Evolutionary conservation across 164 flowering plant genomes (phyloP), one percentile per base, ranked within the genome.

Genomic region (Umbellularia californica): DNA sequence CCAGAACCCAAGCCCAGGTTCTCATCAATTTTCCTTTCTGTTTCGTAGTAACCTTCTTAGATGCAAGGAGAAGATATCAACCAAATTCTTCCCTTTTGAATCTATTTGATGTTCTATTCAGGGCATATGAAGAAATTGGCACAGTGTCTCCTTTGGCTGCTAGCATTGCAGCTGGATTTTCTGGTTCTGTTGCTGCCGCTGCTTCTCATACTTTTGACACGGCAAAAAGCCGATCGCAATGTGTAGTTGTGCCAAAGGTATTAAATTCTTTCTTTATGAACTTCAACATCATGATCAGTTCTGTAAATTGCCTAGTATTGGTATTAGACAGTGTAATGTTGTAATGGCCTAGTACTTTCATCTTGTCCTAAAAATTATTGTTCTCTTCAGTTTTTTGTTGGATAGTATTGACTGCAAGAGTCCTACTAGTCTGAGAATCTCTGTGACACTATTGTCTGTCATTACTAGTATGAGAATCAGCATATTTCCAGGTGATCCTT

Each of bases 171-270:
- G 99, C 99, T 75, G 97, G 95, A 70, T 72, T 93, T 83, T 92
- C 97, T 65, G 97, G 94, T 73, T 78, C 92, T 41, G 20, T 93
- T 70, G 99, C 97, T 82, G 97, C 99, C 64, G 94, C 93, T 78
- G 94, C 89, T 77, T 95, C 99, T 79, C 97, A 95, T 84, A 58
- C 87, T 81, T 93, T 93, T 81, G 99, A 95, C 87, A 95, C 97
- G 25, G 90, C 97, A 4, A 91, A 75, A 85, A 77, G 80, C 72
- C 90, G 97, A 77, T 84, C 95, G n/a, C 93, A 91, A 55, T 90
- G 94, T 78, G 78, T 70, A 51, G 91, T 95, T 75, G 58, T 90
- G 41, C 97, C 99, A 23, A 93, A 90, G 97, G 98, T 92, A 84
- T 65, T 74, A 5, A 10, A 12, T 15, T 25, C 28, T 7, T 41